A percentile compares a stretch with the other conserved stretches of the same genome.
Conservation (phyloP, 2,329 filamentous ascomycete species). For the Berkeleyomyces rouxiae region DNA sequence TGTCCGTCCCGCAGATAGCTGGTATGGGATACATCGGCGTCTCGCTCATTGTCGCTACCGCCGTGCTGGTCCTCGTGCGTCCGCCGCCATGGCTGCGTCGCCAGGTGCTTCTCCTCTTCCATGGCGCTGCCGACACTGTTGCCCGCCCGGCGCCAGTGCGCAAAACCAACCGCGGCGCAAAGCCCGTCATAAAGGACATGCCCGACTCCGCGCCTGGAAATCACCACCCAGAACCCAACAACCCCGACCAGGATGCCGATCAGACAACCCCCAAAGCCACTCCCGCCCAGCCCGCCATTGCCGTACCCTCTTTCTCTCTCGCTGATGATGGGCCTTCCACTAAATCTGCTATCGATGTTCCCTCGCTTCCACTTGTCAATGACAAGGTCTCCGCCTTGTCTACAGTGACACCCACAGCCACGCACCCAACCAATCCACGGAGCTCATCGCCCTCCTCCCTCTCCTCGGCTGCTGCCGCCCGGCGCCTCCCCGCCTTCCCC, state of each 20-base stretch:
- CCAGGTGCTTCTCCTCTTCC: slow-evolving; percentile 22
- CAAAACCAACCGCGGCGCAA: background rate
- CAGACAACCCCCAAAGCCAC: slow-evolving; percentile 37
- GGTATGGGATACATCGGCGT: slow-evolving; percentile 41
- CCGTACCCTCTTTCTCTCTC: slow-evolving; percentile 32
- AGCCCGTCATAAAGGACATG: no score
- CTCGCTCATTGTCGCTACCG: slow-evolving; percentile 44
- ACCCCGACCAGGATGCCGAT: slow-evolving; percentile 20
- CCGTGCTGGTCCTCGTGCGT: slow-evolving; percentile 39
- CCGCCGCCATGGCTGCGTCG: slow-evolving; percentile 31
- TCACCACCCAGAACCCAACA: slow-evolving; percentile 10
- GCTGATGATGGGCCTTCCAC: slow-evolving; percentile 17
- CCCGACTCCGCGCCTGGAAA: background rate
- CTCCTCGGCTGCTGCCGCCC: slow-evolving; percentile 15
- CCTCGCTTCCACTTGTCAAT: no score
- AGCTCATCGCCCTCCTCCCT: slow-evolving; percentile 16
- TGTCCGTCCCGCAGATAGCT: background rate
- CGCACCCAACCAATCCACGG: slow-evolving; percentile 8
- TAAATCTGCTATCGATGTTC: slow-evolving; percentile 1
- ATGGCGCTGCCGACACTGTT: background rate
- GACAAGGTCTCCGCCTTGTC: slow-evolving; percentile 2
- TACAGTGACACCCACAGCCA: slow-evolving; percentile 9
- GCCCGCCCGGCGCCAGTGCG: background rate
- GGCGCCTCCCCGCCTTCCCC: slow-evolving; percentile 30
- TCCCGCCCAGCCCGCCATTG: slow-evolving; percentile 17